Evolutionary conservation across 2,329 filamentous ascomycete genomes (phyloP).

Genomic region (Septoria linicola): DNA sequence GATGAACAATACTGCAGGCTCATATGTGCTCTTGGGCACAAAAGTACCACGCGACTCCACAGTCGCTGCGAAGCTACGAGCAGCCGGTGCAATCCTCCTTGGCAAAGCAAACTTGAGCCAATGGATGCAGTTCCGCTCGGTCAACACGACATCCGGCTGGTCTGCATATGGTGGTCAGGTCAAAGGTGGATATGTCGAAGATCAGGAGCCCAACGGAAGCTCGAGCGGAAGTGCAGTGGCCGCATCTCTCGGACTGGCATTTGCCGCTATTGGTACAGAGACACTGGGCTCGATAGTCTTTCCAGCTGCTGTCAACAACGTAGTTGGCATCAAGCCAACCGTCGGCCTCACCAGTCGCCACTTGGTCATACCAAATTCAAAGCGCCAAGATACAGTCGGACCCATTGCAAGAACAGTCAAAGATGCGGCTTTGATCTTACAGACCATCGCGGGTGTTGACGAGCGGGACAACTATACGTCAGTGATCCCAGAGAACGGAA

Average conservation of each 20-base stretch:
- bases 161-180: slow-evolving; percentile 19
- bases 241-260: slow-evolving; percentile 1
- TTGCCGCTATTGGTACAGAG: slow-evolving; percentile 41
- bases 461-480: slow-evolving; percentile 9
- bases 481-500: slow-evolving; percentile 41
- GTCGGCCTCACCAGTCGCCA: slow-evolving; percentile 20
- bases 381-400: slow-evolving; percentile 20
- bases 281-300: slow-evolving; percentile 10
- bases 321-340: slow-evolving; percentile 24
- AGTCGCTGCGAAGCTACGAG: slow-evolving; percentile 17
- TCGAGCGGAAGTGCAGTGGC: slow-evolving; percentile 19
- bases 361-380: slow-evolving; percentile 17
- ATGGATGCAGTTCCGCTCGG: slow-evolving; percentile 13
- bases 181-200: slow-evolving; percentile 14
- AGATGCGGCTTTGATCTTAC: slow-evolving; percentile 19
- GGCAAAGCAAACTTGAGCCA: slow-evolving; percentile 25
- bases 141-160: slow-evolving; percentile 15
- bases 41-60: slow-evolving; percentile 18
- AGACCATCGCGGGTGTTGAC: slow-evolving; percentile 18
- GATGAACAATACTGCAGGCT: slow-evolving; percentile 22
- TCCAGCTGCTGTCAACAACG: slow-evolving; percentile 15
- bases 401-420: slow-evolving; percentile 19
- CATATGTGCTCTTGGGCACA: slow-evolving; percentile 17
- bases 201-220: slow-evolving; percentile 13
- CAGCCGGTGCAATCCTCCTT: slow-evolving; percentile 20